Conservation (phyloP, 2,329 filamentous ascomycete genomes). For the Fusarium sp. region DNA sequence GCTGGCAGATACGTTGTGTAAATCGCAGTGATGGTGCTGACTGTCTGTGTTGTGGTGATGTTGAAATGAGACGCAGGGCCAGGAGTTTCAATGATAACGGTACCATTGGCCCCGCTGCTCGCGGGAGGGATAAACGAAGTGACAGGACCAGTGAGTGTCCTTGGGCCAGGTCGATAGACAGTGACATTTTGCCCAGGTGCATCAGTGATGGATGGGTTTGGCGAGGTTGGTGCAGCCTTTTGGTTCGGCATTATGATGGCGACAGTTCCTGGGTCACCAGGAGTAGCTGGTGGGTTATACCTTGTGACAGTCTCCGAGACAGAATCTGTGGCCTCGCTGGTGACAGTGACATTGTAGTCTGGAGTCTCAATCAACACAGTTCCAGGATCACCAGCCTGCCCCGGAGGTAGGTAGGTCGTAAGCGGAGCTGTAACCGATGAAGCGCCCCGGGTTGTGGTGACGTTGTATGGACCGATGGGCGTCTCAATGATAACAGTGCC, state of each 20-base stretch:
- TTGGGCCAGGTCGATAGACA: slow-evolving; percentile 20
- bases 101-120: slow-evolving; percentile 18
- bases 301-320: slow-evolving; percentile 9
- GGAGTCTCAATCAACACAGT: slow-evolving; percentile 5
- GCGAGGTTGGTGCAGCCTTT: slow-evolving; percentile 3
- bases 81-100: slow-evolving; percentile 31
- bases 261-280: slow-evolving; percentile 28
- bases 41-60: slow-evolving; percentile 24
- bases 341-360: slow-evolving; percentile 8
- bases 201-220: neutral
- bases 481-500: slow-evolving; percentile 6
- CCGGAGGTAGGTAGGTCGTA: neutral
- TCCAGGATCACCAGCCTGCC: neutral
- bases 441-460: slow-evolving; percentile 1
- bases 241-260: slow-evolving; percentile 26
- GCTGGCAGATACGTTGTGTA: slow-evolving; percentile 30
- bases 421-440: neutral
- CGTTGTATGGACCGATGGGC: neutral
- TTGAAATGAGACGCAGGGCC: slow-evolving; percentile 16
- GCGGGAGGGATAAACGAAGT: slow-evolving; percentile 27
- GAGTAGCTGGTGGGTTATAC: slow-evolving; percentile 17
- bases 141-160: slow-evolving; percentile 26
- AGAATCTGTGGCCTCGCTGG: neutral
- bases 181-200: slow-evolving; percentile 21
- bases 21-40: slow-evolving; percentile 27